Conservation (phyloP, 257 asterid genomes). For the Nicotiana undulata region DNA sequence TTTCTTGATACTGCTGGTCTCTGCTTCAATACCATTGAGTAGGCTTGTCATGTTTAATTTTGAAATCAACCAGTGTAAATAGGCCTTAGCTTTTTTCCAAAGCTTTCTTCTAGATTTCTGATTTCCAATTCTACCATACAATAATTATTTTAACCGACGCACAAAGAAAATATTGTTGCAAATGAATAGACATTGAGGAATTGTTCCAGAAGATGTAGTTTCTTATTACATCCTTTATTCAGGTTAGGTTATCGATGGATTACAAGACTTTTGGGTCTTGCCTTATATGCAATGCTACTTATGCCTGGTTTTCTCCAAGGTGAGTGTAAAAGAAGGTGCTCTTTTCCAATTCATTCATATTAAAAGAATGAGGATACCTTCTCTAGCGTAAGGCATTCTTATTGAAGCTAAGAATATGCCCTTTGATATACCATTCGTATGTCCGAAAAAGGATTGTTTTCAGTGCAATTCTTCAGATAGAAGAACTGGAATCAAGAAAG, state of each 20-base stretch:
- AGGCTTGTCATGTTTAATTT: neutral
- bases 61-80: neutral
- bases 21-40: neutral
- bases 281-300: constrained; percentile 73
- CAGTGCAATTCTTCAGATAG: neutral
- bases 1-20: neutral
- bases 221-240: constrained; percentile 40
- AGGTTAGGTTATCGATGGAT: constrained; percentile 99
- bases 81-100: neutral
- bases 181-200: neutral
- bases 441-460: neutral
- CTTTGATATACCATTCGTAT: neutral
- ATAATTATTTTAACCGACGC: too few relatives aligned
- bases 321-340: constrained; percentile 12
- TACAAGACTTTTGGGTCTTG: constrained; percentile 70
- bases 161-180: neutral
- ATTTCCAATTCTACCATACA: neutral
- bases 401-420: neutral
- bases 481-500: neutral
- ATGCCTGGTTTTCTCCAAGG: constrained; percentile 99
- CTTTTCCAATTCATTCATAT: neutral
- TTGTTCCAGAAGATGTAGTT: constrained; percentile 6
- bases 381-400: neutral
- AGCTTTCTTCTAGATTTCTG: neutral
- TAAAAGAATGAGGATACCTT: neutral